phyloP scores from a whole-genome alignment of 2,329 filamentous ascomycete species.

The Beauveria pseudobassiana region DNA sequence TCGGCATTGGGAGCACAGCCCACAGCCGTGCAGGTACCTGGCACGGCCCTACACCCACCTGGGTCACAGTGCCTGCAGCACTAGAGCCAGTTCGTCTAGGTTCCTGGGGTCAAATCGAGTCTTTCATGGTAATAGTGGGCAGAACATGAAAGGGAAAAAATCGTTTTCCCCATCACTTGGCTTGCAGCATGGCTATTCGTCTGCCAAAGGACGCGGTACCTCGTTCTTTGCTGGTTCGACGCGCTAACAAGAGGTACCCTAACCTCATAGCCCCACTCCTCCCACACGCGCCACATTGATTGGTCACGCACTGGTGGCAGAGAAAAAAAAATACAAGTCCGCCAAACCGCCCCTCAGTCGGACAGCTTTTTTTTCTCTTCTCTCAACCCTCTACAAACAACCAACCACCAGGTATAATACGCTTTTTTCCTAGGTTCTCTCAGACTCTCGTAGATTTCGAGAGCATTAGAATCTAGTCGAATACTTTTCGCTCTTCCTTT shows the following conservation, averaged over 20 bases:
- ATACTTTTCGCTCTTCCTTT: slow-evolving; percentile 20
- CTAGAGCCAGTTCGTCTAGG: neutral
- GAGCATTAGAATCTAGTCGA: slow-evolving; percentile 41
- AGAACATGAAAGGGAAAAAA: neutral
- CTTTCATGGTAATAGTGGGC: neutral
- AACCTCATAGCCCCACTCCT: slow-evolving; percentile 10
- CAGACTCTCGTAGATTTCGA: slow-evolving; percentile 35
- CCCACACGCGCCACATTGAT: slow-evolving; percentile 9
- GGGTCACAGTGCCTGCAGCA: slow-evolving; percentile 3
- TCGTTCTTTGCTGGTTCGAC: neutral
- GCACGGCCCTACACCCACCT: neutral
- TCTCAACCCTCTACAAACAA: slow-evolving; percentile 22
- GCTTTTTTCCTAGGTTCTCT: slow-evolving; percentile 31
- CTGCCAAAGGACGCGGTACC: neutral
- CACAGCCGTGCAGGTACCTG: slow-evolving; percentile 1
- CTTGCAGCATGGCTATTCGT: neutral
- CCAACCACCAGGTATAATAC: slow-evolving; percentile 23
- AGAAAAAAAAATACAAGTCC: slow-evolving; percentile 29
- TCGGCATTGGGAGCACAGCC: neutral
- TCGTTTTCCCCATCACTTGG: neutral
- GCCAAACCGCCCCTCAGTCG: slow-evolving; percentile 29
- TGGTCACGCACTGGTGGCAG: slow-evolving; percentile 17
- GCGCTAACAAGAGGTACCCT: slow-evolving; percentile 19
- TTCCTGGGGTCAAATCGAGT: neutral
- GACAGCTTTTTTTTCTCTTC: slow-evolving; percentile 30